These are phyloP conservation scores for Pseudocercospora macadamiae DNA, from an alignment of 2,329 filamentous ascomycete genomes.

Conservation along the genomic window DNA sequence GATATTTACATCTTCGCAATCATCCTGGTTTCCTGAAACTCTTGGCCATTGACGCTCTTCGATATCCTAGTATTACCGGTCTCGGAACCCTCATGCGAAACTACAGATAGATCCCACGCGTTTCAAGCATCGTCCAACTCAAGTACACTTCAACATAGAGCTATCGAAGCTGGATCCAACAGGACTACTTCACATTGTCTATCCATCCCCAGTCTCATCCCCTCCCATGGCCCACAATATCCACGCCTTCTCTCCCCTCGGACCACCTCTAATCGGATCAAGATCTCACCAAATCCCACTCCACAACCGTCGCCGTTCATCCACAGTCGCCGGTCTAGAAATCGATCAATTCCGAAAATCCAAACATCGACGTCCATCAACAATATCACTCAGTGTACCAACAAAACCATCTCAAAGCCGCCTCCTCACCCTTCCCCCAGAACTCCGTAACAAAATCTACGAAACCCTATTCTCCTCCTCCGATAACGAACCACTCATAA, in stretches of 20 bases:
- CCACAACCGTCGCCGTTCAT: conserved; percentile 4
- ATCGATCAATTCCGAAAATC: neutral
- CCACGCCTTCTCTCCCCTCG: neutral
- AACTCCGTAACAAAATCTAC: conserved; percentile 28
- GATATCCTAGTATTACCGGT: no score
- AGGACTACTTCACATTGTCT: neutral
- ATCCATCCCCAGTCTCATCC: neutral
- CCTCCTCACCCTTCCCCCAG: conserved; percentile 23
- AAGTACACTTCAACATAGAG: no score
- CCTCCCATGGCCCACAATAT: neutral
- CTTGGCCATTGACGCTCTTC: no score
- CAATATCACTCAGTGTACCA: neutral
- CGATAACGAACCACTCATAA: conserved; percentile 16
- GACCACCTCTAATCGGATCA: neutral
- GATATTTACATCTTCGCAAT: neutral
- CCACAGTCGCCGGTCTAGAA: conserved; percentile 4
- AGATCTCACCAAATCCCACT: neutral
- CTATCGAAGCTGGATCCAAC: neutral
- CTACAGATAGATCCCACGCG: no score
- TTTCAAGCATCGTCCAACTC: no score
- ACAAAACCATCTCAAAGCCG: neutral
- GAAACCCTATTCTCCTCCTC: conserved; percentile 13
- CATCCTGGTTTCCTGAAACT: no score
- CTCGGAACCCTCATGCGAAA: no score
- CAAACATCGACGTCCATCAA: conserved; percentile 9